Conservation (phyloP, 768 basidiomycete genomes). For the Rhodosporidiobolus odoratus region DNA sequence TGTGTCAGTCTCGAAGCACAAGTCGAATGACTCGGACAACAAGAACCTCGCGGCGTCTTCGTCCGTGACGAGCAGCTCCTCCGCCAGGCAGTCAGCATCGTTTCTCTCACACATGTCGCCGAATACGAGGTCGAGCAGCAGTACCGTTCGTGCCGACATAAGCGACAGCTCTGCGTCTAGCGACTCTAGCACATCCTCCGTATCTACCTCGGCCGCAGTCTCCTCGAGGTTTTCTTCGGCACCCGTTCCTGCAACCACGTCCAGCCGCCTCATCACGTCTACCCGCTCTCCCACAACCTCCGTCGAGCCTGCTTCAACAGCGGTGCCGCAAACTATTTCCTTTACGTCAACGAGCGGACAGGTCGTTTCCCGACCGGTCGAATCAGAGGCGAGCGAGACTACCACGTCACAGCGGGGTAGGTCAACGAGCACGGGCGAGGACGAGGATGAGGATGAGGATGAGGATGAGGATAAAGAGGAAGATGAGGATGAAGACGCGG, state of each 20-base stretch:
- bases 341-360: not conserved
- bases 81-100: too few species aligned
- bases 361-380: not conserved
- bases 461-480: not conserved
- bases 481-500: not conserved
- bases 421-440: not conserved
- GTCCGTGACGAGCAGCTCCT: too few species aligned
- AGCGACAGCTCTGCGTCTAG: too few species aligned
- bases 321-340: not conserved
- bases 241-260: too few species aligned
- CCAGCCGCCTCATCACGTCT: not conserved
- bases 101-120: too few species aligned
- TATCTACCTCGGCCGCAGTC: too few species aligned
- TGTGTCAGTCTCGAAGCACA: conserved; percentile 16
- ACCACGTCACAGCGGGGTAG: too few species aligned
- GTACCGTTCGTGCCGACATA: too few species aligned
- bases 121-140: too few species aligned
- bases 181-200: too few species aligned
- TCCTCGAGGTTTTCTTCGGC: too few species aligned
- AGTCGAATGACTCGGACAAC: not conserved
- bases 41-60: too few species aligned
- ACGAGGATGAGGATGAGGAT: not conserved
- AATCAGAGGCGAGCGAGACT: not conserved
- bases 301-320: not conserved
- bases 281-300: not conserved